Conservation (phyloP, 1,284 basidiomycete genomes). For the Cryptococcus neoformans region DNA sequence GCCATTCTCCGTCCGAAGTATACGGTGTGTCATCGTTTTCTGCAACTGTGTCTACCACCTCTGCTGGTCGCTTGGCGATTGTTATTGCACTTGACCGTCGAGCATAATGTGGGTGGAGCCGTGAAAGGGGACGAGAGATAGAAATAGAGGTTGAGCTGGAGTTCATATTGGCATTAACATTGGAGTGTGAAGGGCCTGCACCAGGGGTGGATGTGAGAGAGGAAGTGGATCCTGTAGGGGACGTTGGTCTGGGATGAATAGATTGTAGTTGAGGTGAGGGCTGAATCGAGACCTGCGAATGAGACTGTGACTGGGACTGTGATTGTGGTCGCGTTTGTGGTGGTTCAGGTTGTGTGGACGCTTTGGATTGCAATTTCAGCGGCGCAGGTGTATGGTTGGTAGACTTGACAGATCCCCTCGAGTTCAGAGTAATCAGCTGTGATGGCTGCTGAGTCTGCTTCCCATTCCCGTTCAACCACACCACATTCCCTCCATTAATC, state of each 20-base stretch:
- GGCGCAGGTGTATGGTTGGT: too few species aligned
- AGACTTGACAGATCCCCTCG: too few species aligned
- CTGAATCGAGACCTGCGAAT: background rate
- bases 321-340: background rate
- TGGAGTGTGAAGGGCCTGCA: background rate
- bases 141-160: background rate
- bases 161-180: background rate
- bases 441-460: too few species aligned
- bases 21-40: background rate
- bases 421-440: too few species aligned
- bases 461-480: background rate
- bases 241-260: too few species aligned
- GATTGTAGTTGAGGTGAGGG: background rate
- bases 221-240: background rate
- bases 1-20: background rate
- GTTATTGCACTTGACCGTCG: background rate
- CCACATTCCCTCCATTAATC: background rate
- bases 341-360: too few species aligned
- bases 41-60: background rate
- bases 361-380: too few species aligned
- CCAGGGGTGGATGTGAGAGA: background rate
- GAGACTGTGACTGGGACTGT: background rate
- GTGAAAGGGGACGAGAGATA: background rate
- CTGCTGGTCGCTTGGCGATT: background rate
- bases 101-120: background rate